Conservation (phyloP, 2,329 filamentous ascomycete species). For the Penicillium sp. region DNA sequence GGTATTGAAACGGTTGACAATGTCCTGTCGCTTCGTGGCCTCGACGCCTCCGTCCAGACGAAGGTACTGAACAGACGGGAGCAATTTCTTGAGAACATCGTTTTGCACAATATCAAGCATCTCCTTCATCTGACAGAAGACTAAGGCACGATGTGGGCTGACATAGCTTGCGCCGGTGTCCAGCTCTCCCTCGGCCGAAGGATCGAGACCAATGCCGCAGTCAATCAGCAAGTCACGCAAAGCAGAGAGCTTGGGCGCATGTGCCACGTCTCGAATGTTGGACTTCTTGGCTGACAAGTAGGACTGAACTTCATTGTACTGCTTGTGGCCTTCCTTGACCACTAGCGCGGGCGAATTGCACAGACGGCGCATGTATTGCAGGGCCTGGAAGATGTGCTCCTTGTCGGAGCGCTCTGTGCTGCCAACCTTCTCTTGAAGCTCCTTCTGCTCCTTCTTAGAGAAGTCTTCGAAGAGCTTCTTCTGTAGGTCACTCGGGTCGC, state of each 20-base stretch:
- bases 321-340: constrained; percentile 88
- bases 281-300: constrained; percentile 78
- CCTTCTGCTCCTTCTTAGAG: constrained; percentile 87
- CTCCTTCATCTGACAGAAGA: constrained; percentile 99
- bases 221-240: constrained; percentile 94
- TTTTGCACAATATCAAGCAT: constrained; percentile 99
- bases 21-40: constrained; percentile 90
- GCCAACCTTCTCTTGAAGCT: constrained; percentile 79
- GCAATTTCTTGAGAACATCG: constrained; percentile 82
- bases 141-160: constrained; percentile 90
- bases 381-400: constrained; percentile 96
- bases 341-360: constrained; percentile 97
- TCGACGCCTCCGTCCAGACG: constrained; percentile 94
- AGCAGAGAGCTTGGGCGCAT: constrained; percentile 90
- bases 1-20: constrained; percentile 98
- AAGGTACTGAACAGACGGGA: constrained; percentile 90
- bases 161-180: constrained; percentile 73
- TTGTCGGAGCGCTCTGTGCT: constrained; percentile 90
- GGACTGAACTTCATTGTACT: constrained; percentile 84
- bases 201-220: constrained; percentile 87
- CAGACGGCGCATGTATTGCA: constrained; percentile 99
- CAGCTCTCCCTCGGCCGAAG: constrained; percentile 55
- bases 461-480: constrained; percentile 97
- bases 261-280: constrained; percentile 77
- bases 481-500: constrained; percentile 92